Base-by-base conservation (phyloP, 2,329 filamentous ascomycete species). In the Trematosphaeria pertusa region DNA sequence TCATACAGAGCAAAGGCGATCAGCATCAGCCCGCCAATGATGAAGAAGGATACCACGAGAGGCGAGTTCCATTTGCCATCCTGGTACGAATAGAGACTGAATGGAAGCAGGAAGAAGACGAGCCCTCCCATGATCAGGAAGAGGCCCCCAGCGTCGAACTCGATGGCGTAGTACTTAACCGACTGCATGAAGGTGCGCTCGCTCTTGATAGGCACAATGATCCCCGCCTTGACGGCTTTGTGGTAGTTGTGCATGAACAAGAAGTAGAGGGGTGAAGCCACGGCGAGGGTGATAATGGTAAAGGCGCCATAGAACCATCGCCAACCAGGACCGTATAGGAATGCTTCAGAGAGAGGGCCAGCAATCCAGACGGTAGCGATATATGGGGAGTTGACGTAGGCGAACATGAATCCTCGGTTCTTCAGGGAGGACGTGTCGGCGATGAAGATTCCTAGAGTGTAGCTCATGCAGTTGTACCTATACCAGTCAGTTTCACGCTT, bases 231-330 rank as follows among this genome's bases (percentile, higher is more conserved):
- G 46, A 73, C 73, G 2, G 87, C 87, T 61, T 86, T 87, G 35
- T 69, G 69, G 48, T 85, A 78, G 54, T 87, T 85, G 48, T 75
- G 62, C 50, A 8, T 69, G 42, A 88, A 73, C 1, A 87, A 71
- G 6, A 75, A 62, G 14, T 81, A 80, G 6, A 89, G 73, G 0
- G 87, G 87, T 4, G 84, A 51, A 12, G 79, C 79, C 14, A 87
- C 76, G 37, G 78, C 68, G 0, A 86, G 85, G 7, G 84, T 73
- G 46, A 89, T 75, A 48, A 89, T 84, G 26, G 80, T 74, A 65
- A 86, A 88, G 58, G 79, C 77, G 15, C 84, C 87, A 60, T 84
- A 88, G 1, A 77, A 83, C 87, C 86, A 89, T 24, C 83, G 78
- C 81, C 82, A 88, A 1, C 78, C 73, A 2, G 78, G 72, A 0